A percentile compares a stretch with the other conserved stretches of the same genome.
phyloP scores from a whole-genome alignment of 176 grass and related monocot species.

The Canna indica region DNA sequence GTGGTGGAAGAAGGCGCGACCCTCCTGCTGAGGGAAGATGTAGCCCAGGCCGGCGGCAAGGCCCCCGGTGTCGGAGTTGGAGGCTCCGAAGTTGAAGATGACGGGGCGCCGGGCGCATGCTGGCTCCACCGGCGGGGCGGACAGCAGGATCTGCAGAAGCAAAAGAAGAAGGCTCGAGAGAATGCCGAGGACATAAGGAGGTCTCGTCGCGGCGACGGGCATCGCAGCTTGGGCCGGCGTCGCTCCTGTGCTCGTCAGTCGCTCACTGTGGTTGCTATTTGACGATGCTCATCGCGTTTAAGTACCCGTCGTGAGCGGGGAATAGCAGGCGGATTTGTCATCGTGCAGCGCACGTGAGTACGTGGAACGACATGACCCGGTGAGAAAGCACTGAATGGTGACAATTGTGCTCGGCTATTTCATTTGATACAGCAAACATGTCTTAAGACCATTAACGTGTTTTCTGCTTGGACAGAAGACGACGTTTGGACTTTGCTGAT shows the following conservation, averaged over 20 bases:
- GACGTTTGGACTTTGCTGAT: too few species aligned
- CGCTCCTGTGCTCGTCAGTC: too few species aligned
- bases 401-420: too few species aligned
- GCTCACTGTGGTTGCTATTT: too few species aligned
- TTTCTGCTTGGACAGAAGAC: too few species aligned
- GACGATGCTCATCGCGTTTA: too few species aligned
- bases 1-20: constrained; percentile 56
- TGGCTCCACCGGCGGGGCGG: neutral
- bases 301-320: too few species aligned
- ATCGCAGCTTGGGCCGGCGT: too few species aligned
- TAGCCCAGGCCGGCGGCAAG: constrained; percentile 46
- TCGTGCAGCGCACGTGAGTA: neutral
- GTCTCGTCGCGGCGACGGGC: neutral
- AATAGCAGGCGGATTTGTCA: neutral
- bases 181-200: neutral
- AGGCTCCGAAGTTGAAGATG: constrained; percentile 88
- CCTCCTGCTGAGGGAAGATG: constrained; percentile 35
- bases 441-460: too few species aligned
- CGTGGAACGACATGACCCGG: neutral
- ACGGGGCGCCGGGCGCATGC: neutral
- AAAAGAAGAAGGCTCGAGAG: neutral
- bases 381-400: too few species aligned
- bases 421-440: too few species aligned
- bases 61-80: constrained; percentile 75
- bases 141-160: neutral